Evolutionary conservation across 208 protist genomes (phyloP).

Genomic region (Crithidia thermophila): DNA sequence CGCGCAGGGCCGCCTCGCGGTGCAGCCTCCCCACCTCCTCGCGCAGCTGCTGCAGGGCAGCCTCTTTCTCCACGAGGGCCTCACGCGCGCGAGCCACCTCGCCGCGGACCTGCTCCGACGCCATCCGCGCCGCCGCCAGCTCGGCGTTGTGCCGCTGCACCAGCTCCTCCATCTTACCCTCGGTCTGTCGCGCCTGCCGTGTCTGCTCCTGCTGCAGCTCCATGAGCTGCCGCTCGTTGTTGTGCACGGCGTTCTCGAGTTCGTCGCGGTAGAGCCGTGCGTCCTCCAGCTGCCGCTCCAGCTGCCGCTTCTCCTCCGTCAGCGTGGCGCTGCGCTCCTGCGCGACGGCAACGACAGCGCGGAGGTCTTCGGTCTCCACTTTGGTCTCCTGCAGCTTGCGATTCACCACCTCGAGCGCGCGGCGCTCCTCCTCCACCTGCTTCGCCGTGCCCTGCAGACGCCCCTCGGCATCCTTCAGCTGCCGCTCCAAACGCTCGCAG

Average conservation of each 20-base stretch:
- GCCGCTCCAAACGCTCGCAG: conserved; percentile 42
- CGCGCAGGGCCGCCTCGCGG: conserved; percentile 54
- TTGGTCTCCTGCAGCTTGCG: conserved; percentile 44
- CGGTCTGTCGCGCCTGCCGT: conserved; percentile 39
- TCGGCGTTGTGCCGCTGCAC: conserved; percentile 61
- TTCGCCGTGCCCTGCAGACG: conserved; percentile 42
- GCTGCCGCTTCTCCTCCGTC: conserved; percentile 43
- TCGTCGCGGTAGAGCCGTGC: conserved; percentile 41
- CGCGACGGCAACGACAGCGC: conserved; percentile 36
- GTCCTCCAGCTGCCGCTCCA: conserved; percentile 44
- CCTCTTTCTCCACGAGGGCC: conserved; percentile 44
- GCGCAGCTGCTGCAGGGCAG: conserved; percentile 51
- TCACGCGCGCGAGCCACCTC: conserved; percentile 53
- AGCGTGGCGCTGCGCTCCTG: conserved; percentile 43
- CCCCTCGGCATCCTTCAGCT: conserved; percentile 49
- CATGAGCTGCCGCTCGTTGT: conserved; percentile 33
- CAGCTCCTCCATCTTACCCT: conserved; percentile 51
- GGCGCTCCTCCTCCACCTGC: conserved; percentile 59
- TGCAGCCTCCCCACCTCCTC: conserved; percentile 64
- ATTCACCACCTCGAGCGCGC: conserved; percentile 46
- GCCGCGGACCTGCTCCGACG: conserved; percentile 49
- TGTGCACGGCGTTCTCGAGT: conserved; percentile 51
- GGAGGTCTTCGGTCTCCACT: conserved; percentile 51
- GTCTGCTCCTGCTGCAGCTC: conserved; percentile 46
- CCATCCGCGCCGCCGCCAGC: conserved; percentile 46